Evolutionary conservation across 2,329 filamentous ascomycete genomes (phyloP).

Genomic region (Botrytis tulipae): DNA sequence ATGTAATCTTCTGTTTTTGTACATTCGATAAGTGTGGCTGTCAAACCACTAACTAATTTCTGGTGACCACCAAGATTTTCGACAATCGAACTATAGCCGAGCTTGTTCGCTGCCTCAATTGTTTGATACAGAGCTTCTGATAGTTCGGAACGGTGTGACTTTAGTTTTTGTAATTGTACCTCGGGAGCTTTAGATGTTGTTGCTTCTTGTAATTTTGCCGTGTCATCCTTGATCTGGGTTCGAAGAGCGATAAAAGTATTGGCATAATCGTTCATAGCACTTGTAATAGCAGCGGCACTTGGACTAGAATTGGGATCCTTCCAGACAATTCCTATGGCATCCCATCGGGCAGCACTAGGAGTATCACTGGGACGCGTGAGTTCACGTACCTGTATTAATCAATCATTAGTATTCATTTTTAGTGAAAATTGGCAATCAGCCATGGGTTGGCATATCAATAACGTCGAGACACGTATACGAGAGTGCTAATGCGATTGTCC

Average conservation of each 20-base stretch:
- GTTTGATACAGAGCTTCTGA: conserved; percentile 51
- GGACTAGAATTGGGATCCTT: conserved; percentile 40
- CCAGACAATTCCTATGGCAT: conserved; percentile 52
- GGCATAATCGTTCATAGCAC: conserved; percentile 37
- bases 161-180: conserved; percentile 41
- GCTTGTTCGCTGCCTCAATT: conserved; percentile 53
- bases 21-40: conserved; percentile 54
- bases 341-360: conserved; percentile 52
- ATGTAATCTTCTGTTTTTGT: conserved; percentile 53
- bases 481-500: not conserved
- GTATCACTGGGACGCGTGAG: conserved; percentile 43
- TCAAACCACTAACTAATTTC: conserved; percentile 55
- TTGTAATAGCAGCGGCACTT: conserved; percentile 33
- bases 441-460: not conserved
- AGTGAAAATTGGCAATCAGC: not conserved
- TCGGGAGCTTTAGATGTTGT: conserved; percentile 25
- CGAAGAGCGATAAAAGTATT: conserved; percentile 36
- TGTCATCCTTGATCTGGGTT: conserved; percentile 34
- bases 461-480: not conserved
- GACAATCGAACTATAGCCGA: conserved; percentile 55
- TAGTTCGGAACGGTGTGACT: conserved; percentile 45
- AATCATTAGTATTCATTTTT: conserved; percentile 9
- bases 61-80: conserved; percentile 58
- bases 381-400: conserved; percentile 34
- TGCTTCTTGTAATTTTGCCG: conserved; percentile 34